phyloP scores from a whole-genome alignment of 305 asterid species.

The Withania somnifera region DNA sequence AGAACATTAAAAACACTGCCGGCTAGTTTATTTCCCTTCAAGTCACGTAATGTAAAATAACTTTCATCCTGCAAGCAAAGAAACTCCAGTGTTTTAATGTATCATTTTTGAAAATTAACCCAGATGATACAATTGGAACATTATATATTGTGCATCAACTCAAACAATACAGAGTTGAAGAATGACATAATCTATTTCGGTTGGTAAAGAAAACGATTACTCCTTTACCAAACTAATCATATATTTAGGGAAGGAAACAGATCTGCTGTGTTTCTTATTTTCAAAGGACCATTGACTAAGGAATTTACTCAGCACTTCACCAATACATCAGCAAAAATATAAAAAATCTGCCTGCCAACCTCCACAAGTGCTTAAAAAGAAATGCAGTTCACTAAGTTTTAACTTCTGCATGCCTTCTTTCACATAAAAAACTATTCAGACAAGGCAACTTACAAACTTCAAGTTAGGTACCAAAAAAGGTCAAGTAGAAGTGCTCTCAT shows the following conservation, averaged over 20 bases:
- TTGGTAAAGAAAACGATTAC: not conserved
- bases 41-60: constrained; percentile 60
- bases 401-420: not conserved
- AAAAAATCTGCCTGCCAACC: not conserved
- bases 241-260: not conserved
- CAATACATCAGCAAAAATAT: not conserved
- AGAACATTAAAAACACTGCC: constrained; percentile 91
- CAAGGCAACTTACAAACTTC: not conserved
- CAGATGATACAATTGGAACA: not conserved
- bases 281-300: not conserved
- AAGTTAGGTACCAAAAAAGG: not conserved
- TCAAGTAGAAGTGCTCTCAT: not conserved
- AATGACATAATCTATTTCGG: not conserved
- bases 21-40: constrained; percentile 77
- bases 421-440: not conserved
- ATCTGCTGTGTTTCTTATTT: not conserved
- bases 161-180: not conserved
- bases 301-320: not conserved
- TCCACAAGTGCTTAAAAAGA: not conserved
- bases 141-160: not conserved
- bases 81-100: constrained; percentile 8
- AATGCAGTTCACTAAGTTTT: not conserved
- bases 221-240: not conserved
- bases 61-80: constrained; percentile 67
- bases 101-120: not conserved